Base-by-base conservation (phyloP, 495 filamentous ascomycete genomes). In the Coniosporium apollinis region DNA sequence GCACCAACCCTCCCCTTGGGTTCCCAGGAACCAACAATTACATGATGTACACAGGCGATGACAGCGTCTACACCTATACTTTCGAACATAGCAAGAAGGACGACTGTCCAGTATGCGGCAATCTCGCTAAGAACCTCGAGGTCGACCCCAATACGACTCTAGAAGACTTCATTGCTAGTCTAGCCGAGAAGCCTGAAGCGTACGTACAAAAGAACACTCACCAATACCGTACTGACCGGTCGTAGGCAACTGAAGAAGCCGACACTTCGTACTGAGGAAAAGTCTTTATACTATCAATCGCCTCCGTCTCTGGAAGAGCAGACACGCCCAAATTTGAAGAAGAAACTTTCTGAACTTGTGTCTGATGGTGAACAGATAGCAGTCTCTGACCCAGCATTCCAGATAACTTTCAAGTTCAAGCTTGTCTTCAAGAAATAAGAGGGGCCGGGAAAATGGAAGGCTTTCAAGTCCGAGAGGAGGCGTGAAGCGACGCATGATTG, bases 21-120 rank as follows among this genome's bases (percentile, higher is more conserved):
- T 33, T 38, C 13, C 57, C 55, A 14, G 56, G 35, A 13, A 41
- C 32, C n/a, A 52, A 81, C 43, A 99, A 91, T 51, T 99, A 99
- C 56, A 96, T 96, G 86, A 92, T 94, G 82, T 99, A 96, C 58
- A 92, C 76, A 19, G 91, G 91, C 24, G 82, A 99, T 51, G 86
- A 89, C 47, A 69, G 79, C 43, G 72, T 96, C 34, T 99, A 94
- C 61, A 99, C 91, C 0, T 92, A 94, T 52, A 96, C 87, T 0
- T 96, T 96, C 56, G 72, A 81, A 46, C 84, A 92, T 42, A 74
- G 92, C 53, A 76, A 79, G 60, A 94, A 94, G 51, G 61, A 72
- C 5, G 91, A 94, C 48, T 99, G 91, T 44, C 86, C 91, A 4
- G 91, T 96, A 17, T 99, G 91, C 48, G 84, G 87, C 3, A 77